These are phyloP conservation scores for Pholiota adiposa DNA, from an alignment of 1,284 basidiomycete genomes.

Conservation along the genomic window DNA sequence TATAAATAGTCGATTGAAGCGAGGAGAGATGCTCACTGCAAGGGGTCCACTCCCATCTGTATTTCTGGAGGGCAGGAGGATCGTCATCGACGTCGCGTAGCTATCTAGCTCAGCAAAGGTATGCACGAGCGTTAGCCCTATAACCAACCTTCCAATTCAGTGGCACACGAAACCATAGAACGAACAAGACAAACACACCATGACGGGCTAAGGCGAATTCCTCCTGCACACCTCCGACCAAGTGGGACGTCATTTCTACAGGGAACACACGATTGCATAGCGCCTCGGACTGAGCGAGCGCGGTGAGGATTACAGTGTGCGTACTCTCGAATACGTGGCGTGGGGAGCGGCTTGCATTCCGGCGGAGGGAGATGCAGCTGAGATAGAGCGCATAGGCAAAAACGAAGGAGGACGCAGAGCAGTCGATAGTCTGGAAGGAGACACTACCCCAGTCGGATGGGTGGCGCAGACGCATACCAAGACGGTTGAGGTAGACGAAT, in stretches of 20 bases:
- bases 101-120: conserved; percentile 22
- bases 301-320: conserved; percentile 28
- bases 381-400: conserved; percentile 35
- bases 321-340: conserved; percentile 26
- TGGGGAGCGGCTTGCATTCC: conserved; percentile 21
- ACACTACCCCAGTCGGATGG: conserved; percentile 22
- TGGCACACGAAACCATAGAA: background rate
- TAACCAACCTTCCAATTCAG: background rate
- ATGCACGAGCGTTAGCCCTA: conserved; percentile 30
- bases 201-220: conserved; percentile 27
- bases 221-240: conserved; percentile 24
- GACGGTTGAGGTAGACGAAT: conserved; percentile 26
- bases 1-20: background rate
- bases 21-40: conserved; percentile 14
- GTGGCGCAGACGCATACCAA: conserved; percentile 27
- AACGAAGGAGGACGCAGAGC: conserved; percentile 27
- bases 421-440: conserved; percentile 25
- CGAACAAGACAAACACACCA: conserved; percentile 23
- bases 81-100: conserved; percentile 19
- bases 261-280: conserved; percentile 30
- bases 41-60: conserved; percentile 25
- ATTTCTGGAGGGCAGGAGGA: conserved; percentile 16
- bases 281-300: conserved; percentile 24
- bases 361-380: conserved; percentile 30
- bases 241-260: conserved; percentile 24